phyloP scores from a whole-genome alignment of 208 protist species.

The Angomonas ambiguus region DNA sequence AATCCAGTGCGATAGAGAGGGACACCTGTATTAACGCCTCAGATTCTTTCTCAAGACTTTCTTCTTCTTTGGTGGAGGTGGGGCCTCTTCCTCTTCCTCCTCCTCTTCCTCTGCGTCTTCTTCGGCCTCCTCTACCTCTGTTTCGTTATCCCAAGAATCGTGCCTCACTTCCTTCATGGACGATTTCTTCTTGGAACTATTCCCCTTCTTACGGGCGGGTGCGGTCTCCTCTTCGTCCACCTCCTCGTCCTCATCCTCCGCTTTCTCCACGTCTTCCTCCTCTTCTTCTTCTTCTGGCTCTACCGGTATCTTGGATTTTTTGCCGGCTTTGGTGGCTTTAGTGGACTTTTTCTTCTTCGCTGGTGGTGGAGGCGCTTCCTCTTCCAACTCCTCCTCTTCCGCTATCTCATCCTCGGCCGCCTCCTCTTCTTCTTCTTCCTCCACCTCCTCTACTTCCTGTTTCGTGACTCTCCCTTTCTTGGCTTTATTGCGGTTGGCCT shows the following conservation, averaged over 20 bases:
- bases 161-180: slow-evolving; percentile 35
- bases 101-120: slow-evolving; percentile 10
- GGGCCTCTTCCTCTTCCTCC: slow-evolving; percentile 15
- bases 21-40: neutral
- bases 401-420: slow-evolving; percentile 10
- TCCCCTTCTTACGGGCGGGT: neutral
- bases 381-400: slow-evolving; percentile 20
- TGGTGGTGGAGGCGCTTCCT: neutral
- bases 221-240: slow-evolving; percentile 3
- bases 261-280: slow-evolving; percentile 17
- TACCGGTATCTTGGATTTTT: neutral
- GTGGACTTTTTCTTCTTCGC: slow-evolving; percentile 3
- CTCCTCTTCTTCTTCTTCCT: neutral
- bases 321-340: neutral
- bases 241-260: slow-evolving; percentile 12
- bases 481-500: neutral
- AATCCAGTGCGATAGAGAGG: neutral
- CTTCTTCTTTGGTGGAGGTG: slow-evolving; percentile 31
- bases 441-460: neutral
- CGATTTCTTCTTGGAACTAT: slow-evolving; percentile 11
- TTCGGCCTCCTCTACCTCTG: slow-evolving; percentile 18
- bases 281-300: slow-evolving; percentile 19
- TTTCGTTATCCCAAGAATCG: slow-evolving; percentile 37
- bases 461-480: neutral
- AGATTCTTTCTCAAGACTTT: slow-evolving; percentile 30